These are phyloP conservation scores for Backusella morwellensis DNA, from an alignment of 192 early-diverging fungal genomes.

Conservation along the genomic window DNA sequence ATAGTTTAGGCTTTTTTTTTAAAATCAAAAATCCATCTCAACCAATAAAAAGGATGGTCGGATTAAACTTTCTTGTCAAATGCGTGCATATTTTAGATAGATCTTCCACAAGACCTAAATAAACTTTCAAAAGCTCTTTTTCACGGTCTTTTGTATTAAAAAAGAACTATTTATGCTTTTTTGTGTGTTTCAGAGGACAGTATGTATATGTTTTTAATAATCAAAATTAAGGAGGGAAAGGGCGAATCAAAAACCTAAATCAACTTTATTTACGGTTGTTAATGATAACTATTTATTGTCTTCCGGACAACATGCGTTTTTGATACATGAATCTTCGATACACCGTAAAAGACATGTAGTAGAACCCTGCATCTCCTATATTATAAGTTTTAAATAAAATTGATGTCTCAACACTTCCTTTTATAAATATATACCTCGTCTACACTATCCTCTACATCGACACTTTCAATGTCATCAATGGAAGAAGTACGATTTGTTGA, in stretches of 20 bases:
- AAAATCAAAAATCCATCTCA: no score
- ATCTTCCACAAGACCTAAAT: neutral
- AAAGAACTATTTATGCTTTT: neutral
- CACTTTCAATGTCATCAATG: neutral
- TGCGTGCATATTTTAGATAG: neutral
- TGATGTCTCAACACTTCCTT: neutral
- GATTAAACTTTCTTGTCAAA: no score
- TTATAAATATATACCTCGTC: conserved; percentile 10
- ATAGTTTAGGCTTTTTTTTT: no score
- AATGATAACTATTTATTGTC: neutral
- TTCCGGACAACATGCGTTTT: conserved; percentile 39
- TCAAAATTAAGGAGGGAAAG: neutral
- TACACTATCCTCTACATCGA: neutral
- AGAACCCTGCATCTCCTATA: neutral
- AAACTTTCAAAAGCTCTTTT: neutral
- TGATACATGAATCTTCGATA: conserved; percentile 31
- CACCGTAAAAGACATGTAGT: conserved; percentile 29
- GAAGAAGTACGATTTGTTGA: neutral
- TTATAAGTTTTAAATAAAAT: neutral
- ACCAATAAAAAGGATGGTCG: no score
- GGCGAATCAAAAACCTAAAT: neutral
- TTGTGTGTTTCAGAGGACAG: neutral
- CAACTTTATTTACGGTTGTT: neutral
- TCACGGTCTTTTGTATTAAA: neutral
- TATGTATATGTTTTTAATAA: neutral